Conservation (phyloP, 345 rosid genomes). For the Zanthoxylum bungeanum region DNA sequence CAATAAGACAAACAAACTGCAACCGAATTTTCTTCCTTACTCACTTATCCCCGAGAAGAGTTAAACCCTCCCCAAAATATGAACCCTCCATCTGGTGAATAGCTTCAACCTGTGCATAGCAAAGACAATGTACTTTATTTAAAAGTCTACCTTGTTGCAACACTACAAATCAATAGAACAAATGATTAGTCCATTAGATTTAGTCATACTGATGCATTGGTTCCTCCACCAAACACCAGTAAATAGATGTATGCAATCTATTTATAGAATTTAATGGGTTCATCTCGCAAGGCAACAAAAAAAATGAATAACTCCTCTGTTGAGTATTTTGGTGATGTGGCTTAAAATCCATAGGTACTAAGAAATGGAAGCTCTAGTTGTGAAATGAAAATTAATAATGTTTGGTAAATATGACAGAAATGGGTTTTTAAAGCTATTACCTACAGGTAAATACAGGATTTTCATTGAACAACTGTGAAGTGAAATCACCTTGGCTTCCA, state of each 20-base stretch:
- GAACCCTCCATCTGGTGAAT: slow-evolving; percentile 49
- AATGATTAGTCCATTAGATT: not conserved
- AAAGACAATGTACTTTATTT: not conserved
- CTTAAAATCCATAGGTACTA: too few species aligned
- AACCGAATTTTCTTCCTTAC: slow-evolving; percentile 9
- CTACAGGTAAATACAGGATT: too few species aligned
- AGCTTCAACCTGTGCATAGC: slow-evolving; percentile 49
- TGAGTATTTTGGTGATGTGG: too few species aligned
- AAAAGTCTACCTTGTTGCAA: not conserved
- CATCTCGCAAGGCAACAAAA: not conserved
- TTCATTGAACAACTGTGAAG: too few species aligned
- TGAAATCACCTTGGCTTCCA: too few species aligned
- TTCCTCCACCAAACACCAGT: too few species aligned
- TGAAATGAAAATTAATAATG: too few species aligned
- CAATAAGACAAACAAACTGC: not conserved
- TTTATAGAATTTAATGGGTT: not conserved
- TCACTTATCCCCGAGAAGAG: slow-evolving; percentile 79
- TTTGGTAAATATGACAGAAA: too few species aligned
- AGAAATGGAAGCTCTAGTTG: too few species aligned
- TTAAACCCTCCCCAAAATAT: slow-evolving; percentile 88
- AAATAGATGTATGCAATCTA: not conserved
- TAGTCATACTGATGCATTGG: too few species aligned
- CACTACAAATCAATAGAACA: not conserved
- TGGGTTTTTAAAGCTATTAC: too few species aligned
- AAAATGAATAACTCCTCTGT: not conserved